A percentile compares a stretch with the other conserved stretches of the same genome.
These are phyloP conservation scores for Claviceps maximensis DNA, from an alignment of 2,329 filamentous ascomycete species.

Conservation along the genomic window DNA sequence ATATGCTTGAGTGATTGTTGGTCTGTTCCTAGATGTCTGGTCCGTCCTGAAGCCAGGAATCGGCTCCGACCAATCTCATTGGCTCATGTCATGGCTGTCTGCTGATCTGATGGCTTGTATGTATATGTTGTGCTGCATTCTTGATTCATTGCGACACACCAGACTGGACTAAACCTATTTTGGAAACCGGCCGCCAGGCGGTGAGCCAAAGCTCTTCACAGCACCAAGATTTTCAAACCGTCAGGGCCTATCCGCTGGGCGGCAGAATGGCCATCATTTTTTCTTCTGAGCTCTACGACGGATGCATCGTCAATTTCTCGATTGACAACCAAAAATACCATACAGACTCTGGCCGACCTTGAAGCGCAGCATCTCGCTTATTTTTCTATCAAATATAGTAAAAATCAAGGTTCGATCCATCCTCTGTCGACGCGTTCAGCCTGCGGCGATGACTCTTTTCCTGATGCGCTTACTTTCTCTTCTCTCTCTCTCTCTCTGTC, in stretches of 20 bases:
- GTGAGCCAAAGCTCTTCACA: conserved; percentile 3
- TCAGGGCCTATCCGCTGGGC: background rate
- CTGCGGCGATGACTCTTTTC: background rate
- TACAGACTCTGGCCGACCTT: background rate
- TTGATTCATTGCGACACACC: background rate
- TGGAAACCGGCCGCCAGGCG: background rate
- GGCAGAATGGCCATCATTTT: conserved; percentile 6
- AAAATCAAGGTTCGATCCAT: background rate
- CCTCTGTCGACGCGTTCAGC: background rate
- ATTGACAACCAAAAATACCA: background rate
- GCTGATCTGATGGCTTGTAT: background rate
- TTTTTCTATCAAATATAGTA: background rate
- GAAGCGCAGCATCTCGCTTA: too few relatives aligned
- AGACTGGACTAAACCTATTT: background rate
- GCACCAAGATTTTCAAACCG: conserved; percentile 1
- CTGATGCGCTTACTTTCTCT: background rate
- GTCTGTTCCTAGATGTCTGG: too few relatives aligned
- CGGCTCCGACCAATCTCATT: background rate
- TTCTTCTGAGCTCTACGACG: background rate
- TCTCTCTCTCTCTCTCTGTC: too few relatives aligned
- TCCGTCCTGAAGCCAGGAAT: background rate
- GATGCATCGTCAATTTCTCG: background rate
- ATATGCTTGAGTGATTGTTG: background rate
- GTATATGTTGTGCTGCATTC: background rate
- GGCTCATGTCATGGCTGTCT: background rate